Percentiles rank a stretch among this genome's conserved stretches.
phyloP scores from a whole-genome alignment of 2,329 filamentous ascomycete species.

The Talaromyces sp. region DNA sequence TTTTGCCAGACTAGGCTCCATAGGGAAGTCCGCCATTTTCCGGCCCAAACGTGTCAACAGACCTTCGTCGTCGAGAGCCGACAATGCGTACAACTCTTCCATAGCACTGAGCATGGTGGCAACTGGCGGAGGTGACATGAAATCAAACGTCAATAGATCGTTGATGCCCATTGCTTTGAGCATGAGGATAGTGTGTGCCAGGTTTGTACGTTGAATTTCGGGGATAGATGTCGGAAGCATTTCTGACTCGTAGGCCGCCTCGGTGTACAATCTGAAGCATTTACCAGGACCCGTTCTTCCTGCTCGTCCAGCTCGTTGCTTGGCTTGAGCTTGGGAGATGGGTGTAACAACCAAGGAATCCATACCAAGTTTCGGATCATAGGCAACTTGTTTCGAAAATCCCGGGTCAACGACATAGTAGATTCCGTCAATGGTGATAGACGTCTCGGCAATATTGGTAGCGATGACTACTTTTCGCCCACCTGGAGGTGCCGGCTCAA shows the following conservation, averaged over 20 bases:
- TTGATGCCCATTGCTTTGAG: constrained; percentile 99
- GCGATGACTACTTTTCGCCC: constrained; percentile 93
- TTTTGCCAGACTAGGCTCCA: constrained; percentile 78
- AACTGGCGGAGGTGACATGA: constrained; percentile 96
- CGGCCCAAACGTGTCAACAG: constrained; percentile 84
- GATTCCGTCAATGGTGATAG: constrained; percentile 95
- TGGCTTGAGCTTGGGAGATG: constrained; percentile 94
- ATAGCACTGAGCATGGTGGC: constrained; percentile 97
- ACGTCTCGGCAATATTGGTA: constrained; percentile 97
- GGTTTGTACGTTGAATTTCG: constrained; percentile 91
- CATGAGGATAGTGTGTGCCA: constrained; percentile 92
- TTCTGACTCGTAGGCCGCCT: constrained; percentile 91
- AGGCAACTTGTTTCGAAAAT: constrained; percentile 96
- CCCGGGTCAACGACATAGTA: constrained; percentile 97
- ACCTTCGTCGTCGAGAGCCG: constrained; percentile 91
- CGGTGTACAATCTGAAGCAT: constrained; percentile 92
- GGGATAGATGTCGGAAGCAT: constrained; percentile 96
- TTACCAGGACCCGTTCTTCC: constrained; percentile 94
- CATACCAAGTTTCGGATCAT: constrained; percentile 97
- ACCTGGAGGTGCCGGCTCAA: constrained; percentile 84
- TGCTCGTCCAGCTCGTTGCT: constrained; percentile 87
- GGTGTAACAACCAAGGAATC: constrained; percentile 93
- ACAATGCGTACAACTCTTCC: constrained; percentile 90
- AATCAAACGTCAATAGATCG: constrained; percentile 93
- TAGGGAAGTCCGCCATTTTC: constrained; percentile 98